Conservation (phyloP, 1,284 basidiomycete genomes). For the Cryptococcus sp. region DNA sequence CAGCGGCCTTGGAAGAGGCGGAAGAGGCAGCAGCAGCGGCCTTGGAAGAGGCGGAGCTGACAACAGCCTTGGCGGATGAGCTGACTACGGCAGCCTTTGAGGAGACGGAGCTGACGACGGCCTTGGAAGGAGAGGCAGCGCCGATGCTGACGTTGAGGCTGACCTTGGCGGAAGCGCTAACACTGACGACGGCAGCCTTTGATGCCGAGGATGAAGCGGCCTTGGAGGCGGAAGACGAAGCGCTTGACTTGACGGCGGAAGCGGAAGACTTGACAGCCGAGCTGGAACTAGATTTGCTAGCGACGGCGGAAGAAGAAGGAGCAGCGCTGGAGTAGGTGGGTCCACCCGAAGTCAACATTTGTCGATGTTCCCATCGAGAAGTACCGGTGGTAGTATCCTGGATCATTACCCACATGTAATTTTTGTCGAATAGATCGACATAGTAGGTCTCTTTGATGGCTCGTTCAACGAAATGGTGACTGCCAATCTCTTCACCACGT, state of each 20-base stretch:
- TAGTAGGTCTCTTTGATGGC: not conserved
- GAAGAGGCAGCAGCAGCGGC: not conserved
- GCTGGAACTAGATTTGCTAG: not conserved
- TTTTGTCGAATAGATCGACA: not conserved
- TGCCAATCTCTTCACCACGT: no score
- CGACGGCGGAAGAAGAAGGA: not conserved
- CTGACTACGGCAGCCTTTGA: slow-evolving; percentile 7
- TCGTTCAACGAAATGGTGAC: no score
- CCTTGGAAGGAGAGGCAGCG: slow-evolving; percentile 12
- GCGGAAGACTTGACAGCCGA: not conserved
- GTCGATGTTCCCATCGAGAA: not conserved
- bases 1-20: not conserved
- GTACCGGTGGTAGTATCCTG: not conserved
- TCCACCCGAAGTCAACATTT: not conserved
- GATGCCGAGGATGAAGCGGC: not conserved
- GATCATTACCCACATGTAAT: not conserved
- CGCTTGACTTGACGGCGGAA: not conserved
- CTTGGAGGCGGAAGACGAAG: not conserved
- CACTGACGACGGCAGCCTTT: not conserved
- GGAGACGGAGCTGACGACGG: not conserved
- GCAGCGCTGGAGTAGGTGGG: not conserved
- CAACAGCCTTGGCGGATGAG: slow-evolving; percentile 9
- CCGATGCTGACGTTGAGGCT: slow-evolving; percentile 2
- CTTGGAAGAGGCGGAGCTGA: not conserved
- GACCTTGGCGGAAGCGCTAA: slow-evolving; percentile 2